Conservation (phyloP, 169 alveolate species). For the Cyclospora cayetanensis region DNA sequence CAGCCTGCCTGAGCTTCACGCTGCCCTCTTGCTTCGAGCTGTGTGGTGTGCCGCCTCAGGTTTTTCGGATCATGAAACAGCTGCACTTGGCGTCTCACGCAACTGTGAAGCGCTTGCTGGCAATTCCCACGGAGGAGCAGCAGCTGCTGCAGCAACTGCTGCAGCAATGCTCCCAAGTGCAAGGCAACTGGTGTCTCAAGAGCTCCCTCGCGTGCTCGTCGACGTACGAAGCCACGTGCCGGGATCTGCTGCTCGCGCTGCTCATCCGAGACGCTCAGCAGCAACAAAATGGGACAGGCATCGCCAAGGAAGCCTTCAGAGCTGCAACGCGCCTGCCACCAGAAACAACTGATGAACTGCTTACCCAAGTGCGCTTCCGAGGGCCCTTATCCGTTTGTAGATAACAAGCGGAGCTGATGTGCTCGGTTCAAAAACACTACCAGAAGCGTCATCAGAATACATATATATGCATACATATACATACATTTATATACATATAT, state of each 20-base stretch:
- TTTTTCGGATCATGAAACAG: background rate
- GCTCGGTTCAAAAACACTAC: background rate
- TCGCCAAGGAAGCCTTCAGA: conserved; percentile 28
- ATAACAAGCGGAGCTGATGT: background rate
- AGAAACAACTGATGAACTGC: background rate
- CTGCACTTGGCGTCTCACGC: conserved; percentile 54
- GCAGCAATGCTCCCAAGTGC: background rate
- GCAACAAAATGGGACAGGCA: background rate
- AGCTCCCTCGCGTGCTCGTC: background rate
- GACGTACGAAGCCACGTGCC: conserved; percentile 14
- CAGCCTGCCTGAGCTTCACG: no score
- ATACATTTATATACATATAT: background rate
- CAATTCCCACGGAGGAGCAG: conserved; percentile 11
- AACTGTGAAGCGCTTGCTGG: conserved; percentile 11
- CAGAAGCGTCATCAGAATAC: background rate
- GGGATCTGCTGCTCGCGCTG: conserved; percentile 52
- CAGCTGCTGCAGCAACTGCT: conserved; percentile 16
- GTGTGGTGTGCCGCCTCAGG: conserved; percentile 29
- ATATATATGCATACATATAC: background rate
- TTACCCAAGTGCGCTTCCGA: no score
- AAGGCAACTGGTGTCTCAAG: conserved; percentile 69
- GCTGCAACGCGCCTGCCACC: background rate
- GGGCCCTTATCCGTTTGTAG: background rate
- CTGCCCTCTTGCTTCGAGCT: no score
- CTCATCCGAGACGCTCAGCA: conserved; percentile 1